phyloP scores from a whole-genome alignment of 202 grass and related monocot species.

The Saccharum hybrid region DNA sequence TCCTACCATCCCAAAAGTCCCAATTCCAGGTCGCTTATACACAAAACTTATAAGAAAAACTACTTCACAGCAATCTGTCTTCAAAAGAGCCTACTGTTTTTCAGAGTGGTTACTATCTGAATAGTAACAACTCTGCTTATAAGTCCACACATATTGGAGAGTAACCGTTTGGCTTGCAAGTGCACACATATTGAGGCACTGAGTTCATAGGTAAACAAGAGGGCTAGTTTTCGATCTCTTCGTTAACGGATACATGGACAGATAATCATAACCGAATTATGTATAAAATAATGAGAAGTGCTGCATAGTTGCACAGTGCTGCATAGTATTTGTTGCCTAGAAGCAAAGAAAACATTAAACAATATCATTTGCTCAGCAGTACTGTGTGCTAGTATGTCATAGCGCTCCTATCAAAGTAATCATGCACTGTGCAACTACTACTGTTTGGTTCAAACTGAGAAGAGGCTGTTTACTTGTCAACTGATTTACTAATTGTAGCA shows the following conservation, averaged over 20 bases:
- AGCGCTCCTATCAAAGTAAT: not conserved
- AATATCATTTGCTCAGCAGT: no score
- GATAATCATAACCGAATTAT: not conserved
- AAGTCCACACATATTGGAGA: not conserved
- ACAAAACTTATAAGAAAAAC: not conserved
- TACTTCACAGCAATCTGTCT: not conserved
- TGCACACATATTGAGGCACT: not conserved
- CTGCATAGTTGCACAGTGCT: no score
- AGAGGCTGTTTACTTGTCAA: conserved; percentile 4
- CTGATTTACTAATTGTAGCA: not conserved
- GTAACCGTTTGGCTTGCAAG: not conserved
- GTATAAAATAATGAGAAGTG: not conserved
- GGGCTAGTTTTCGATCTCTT: conserved; percentile 11
- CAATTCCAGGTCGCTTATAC: not conserved
- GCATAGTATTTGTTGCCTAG: not conserved
- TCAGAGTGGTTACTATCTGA: not conserved
- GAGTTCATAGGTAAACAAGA: not conserved
- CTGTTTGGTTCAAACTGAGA: conserved; percentile 8
- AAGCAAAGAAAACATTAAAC: not conserved
- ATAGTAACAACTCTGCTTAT: not conserved
- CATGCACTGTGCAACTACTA: not conserved
- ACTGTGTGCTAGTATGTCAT: not conserved
- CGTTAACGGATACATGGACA: not conserved
- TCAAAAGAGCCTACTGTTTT: conserved; percentile 15
- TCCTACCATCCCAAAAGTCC: conserved; percentile 13